Evolutionary conservation across 441 rosid species (phyloP).

Genomic region (Melastoma candidum): DNA sequence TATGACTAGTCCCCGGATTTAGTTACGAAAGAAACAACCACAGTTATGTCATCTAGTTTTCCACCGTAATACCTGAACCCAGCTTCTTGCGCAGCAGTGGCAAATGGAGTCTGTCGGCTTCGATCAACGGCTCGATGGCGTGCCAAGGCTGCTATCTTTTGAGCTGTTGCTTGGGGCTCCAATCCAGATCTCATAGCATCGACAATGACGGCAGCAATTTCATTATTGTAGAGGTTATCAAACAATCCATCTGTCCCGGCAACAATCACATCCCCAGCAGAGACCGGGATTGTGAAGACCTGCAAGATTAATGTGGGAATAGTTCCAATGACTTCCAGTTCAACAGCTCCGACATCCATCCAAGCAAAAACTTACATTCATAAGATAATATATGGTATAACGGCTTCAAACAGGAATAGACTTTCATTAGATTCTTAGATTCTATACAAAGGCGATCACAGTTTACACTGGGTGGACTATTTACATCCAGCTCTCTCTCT

Average conservation of each 20-base stretch:
- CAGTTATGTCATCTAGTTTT: slow-evolving; percentile 94
- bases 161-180: slow-evolving; percentile 64
- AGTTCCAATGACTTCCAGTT: background rate
- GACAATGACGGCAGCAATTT: slow-evolving; percentile 68
- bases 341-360: too few species aligned
- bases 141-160: slow-evolving; percentile 83
- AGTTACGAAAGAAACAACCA: slow-evolving; percentile 69
- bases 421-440: too few species aligned
- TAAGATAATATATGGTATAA: too few species aligned
- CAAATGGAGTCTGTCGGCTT: slow-evolving; percentile 76
- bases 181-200: slow-evolving; percentile 64
- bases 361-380: too few species aligned
- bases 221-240: slow-evolving; percentile 80
- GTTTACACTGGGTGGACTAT: too few species aligned
- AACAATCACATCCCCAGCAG: slow-evolving; percentile 71
- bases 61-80: slow-evolving; percentile 85
- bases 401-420: too few species aligned
- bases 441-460: too few species aligned
- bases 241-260: slow-evolving; percentile 94
- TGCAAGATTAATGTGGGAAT: slow-evolving; percentile 9
- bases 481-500: too few species aligned
- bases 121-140: slow-evolving; percentile 65
- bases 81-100: slow-evolving; percentile 87
- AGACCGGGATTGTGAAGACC: slow-evolving; percentile 75
- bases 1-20: slow-evolving; percentile 17